Evolutionary conservation across 352 stramenopile genomes (phyloP).

Genomic region (Phytopythium delawarense): DNA sequence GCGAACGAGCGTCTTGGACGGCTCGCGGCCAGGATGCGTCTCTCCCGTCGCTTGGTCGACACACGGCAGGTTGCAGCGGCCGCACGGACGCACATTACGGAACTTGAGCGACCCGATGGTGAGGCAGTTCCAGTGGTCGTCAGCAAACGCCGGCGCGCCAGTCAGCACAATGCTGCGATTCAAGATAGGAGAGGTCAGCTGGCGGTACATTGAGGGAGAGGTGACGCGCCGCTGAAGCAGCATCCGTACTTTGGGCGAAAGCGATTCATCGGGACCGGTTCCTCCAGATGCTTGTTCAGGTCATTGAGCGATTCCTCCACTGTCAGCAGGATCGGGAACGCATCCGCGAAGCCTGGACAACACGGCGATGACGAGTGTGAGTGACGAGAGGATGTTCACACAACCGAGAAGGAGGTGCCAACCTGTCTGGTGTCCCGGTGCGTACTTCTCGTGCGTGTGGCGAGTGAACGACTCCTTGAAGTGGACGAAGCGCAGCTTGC

Average conservation of each 20-base stretch:
- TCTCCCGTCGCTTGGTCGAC: slow-evolving; percentile 67
- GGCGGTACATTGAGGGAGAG: not conserved
- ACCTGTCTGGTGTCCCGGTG: slow-evolving; percentile 50
- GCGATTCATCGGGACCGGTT: slow-evolving; percentile 65
- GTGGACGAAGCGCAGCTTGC: slow-evolving; percentile 48
- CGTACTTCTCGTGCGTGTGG: slow-evolving; percentile 51
- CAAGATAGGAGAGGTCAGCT: not conserved
- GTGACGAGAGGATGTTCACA: not conserved
- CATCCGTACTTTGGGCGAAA: slow-evolving; percentile 77
- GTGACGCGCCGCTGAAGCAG: not conserved
- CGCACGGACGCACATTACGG: slow-evolving; percentile 70
- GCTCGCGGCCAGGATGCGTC: slow-evolving; percentile 38
- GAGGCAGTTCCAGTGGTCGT: slow-evolving; percentile 74
- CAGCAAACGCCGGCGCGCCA: slow-evolving; percentile 55
- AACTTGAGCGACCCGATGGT: slow-evolving; percentile 50
- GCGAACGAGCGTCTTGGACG: slow-evolving; percentile 41
- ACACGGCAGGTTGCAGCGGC: slow-evolving; percentile 71
- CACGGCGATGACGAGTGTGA: not conserved
- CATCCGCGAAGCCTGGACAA: slow-evolving; percentile 62
- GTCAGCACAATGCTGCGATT: slow-evolving; percentile 63
- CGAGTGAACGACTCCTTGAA: slow-evolving; percentile 59
- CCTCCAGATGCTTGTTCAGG: slow-evolving; percentile 49
- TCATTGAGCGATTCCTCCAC: slow-evolving; percentile 53
- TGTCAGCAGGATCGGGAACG: slow-evolving; percentile 69
- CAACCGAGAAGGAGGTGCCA: not conserved